These are phyloP conservation scores for Teratosphaeria destructans DNA, from an alignment of 2,329 filamentous ascomycete genomes.

Conservation along the genomic window DNA sequence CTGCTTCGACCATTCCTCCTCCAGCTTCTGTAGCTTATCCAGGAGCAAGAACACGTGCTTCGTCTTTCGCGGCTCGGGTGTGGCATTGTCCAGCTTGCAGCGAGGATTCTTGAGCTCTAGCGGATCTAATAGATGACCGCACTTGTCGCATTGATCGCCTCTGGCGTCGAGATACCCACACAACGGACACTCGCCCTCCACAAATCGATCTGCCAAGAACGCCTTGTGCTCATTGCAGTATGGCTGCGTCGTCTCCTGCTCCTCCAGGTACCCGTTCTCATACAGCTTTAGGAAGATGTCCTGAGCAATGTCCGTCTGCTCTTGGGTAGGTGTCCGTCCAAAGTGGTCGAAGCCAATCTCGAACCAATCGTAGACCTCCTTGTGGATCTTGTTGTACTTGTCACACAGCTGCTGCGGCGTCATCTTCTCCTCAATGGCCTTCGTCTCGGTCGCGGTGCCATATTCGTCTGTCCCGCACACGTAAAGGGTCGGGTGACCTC, in stretches of 20 bases:
- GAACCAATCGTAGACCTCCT: conserved; percentile 93
- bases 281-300: conserved; percentile 80
- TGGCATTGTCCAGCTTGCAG: conserved; percentile 82
- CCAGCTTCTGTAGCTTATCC: conserved; percentile 67
- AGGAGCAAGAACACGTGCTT: conserved; percentile 87
- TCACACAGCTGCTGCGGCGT: conserved; percentile 77
- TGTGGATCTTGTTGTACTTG: conserved; percentile 85
- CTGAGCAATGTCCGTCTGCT: conserved; percentile 89
- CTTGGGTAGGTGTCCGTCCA: conserved; percentile 75
- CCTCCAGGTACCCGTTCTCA: conserved; percentile 78
- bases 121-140: conserved; percentile 37
- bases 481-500: conserved; percentile 70
- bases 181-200: conserved; percentile 67
- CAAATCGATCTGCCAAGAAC: conserved; percentile 78
- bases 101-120: conserved; percentile 64
- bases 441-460: conserved; percentile 90
- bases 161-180: conserved; percentile 48
- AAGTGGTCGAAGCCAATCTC: conserved; percentile 91
- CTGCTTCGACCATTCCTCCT: conserved; percentile 67
- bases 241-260: conserved; percentile 78
- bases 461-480: conserved; percentile 91
- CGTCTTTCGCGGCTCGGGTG: conserved; percentile 68
- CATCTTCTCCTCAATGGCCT: conserved; percentile 78
- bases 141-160: conserved; percentile 46
- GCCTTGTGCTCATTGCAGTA: conserved; percentile 59